Evolutionary conservation across 2,329 filamentous ascomycete genomes (phyloP), one percentile per base, ranked within the genome.

Genomic region (Colletotrichum sp.): DNA sequence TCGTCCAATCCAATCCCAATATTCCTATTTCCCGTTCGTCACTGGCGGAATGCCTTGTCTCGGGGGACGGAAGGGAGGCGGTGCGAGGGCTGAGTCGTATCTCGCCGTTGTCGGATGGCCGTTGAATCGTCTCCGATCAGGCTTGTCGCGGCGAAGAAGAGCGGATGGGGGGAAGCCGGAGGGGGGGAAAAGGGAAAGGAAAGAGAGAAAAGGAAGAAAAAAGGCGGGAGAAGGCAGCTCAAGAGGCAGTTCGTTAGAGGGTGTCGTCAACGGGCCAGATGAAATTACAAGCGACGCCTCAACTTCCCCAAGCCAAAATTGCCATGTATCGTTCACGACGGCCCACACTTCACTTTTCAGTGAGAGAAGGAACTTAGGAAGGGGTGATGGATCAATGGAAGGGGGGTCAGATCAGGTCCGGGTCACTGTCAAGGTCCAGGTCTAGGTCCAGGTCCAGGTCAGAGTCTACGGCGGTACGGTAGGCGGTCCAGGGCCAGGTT

Each of bases 1-100:
- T 21, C n/a, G 21, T 16, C 26, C 28, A 34, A 34, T 62, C 72
- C 32, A 39, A 52, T 63, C 7, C 63, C 39, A 15, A 60, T 21
- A 10, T 62, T 24, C 30, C 52, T 57, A 32, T 62, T 30, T 55
- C 57, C 39, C 39, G 63, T 72, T 62, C 26, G 57, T 64, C 52
- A 39, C 24, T 32, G 64, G 60, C 36, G 57, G 70, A 76, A 73
- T 76, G 73, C 39, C 70, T 76, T 71, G 70, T 70, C 57, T 63
- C 55, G 70, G 70, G 49, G 36, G 52, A 64, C 34, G 44, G 21
- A 30, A 64, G 44, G 57, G 70, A 76, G 73, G 73, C 73, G 70
- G 73, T 73, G 70, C 73, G 73, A 76, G 59, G 73, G 73, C 73
- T 76, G 73, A 73, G 73, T 76, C 73, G 73, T 76, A 73, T 76